phyloP scores from a whole-genome alignment of 805 yeast species.

The Candida montana region DNA sequence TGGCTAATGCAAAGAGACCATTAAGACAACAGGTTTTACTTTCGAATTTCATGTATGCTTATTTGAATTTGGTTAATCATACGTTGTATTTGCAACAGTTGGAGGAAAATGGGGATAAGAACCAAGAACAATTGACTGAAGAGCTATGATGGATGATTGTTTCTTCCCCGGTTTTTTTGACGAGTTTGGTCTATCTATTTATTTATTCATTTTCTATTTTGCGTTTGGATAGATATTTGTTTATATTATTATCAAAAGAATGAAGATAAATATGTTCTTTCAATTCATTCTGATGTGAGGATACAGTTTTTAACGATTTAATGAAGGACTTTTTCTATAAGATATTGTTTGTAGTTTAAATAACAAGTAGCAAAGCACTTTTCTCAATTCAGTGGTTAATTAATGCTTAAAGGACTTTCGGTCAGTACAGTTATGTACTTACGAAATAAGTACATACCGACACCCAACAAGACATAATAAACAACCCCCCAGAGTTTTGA shows the following conservation, averaged over 20 bases:
- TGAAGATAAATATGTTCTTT: no score
- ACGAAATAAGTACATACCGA: slow-evolving; percentile 40
- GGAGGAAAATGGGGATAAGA: slow-evolving; percentile 24
- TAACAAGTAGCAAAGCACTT: no score
- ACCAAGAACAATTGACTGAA: background rate
- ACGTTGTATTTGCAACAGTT: slow-evolving; percentile 70
- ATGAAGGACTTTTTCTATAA: background rate
- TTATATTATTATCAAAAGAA: no score
- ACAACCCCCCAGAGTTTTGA: slow-evolving; percentile 26
- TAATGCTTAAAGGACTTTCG: slow-evolving; percentile 12
- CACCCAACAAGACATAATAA: slow-evolving; percentile 36
- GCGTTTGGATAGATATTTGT: no score
- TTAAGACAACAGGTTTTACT: slow-evolving; percentile 86
- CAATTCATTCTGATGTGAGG: no score
- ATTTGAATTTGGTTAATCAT: slow-evolving; percentile 90
- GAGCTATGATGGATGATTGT: background rate
- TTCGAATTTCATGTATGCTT: slow-evolving; percentile 97
- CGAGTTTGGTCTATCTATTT: no score
- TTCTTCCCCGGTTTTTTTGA: background rate
- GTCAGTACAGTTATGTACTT: slow-evolving; percentile 25
- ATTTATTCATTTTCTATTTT: no score
- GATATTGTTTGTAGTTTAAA: no score
- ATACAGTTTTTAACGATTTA: no score
- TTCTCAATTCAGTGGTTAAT: background rate
- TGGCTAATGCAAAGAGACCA: slow-evolving; percentile 91